phyloP scores from a whole-genome alignment of 306 rosid genomes.

The Luffa aegyptiaca region DNA sequence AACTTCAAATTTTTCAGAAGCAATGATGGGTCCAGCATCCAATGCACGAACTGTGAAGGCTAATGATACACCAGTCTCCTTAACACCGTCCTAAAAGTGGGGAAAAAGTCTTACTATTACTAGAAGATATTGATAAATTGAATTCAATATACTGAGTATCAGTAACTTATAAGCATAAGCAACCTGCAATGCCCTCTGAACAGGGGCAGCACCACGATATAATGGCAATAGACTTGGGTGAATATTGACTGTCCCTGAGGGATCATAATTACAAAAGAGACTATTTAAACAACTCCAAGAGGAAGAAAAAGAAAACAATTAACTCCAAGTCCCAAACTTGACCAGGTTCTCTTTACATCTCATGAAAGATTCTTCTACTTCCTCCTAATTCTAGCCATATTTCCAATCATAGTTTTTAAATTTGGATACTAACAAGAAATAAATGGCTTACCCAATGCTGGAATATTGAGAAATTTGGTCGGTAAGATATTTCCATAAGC shows the following conservation, averaged over 20 bases:
- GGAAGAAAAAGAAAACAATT: not conserved
- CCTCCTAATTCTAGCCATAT: not conserved
- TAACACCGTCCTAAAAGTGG: constrained; percentile 62
- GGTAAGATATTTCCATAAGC: constrained; percentile 55
- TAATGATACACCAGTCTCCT: constrained; percentile 79
- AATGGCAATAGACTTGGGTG: constrained; percentile 84
- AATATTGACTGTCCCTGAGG: constrained; percentile 78
- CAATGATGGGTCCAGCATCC: constrained; percentile 89
- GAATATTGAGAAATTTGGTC: constrained; percentile 41
- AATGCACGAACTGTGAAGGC: constrained; percentile 85
- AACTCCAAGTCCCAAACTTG: not conserved
- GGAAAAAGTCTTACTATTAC: not conserved
- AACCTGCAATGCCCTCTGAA: constrained; percentile 93
- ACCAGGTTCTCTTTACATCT: not conserved
- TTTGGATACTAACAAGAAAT: not conserved
- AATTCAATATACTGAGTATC: not conserved
- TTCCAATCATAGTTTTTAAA: not conserved
- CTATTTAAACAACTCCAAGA: not conserved
- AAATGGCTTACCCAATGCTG: constrained; percentile 39
- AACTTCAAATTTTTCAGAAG: constrained; percentile 42
- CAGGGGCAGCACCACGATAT: constrained; percentile 96
- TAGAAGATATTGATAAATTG: not conserved
- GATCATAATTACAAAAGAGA: not conserved
- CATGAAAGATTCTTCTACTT: not conserved
- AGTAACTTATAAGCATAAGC: not conserved